A percentile compares a stretch with the other conserved stretches of the same genome.
phyloP scores from a whole-genome alignment of 164 flowering plant species.

The Vitis rotundifolia region DNA sequence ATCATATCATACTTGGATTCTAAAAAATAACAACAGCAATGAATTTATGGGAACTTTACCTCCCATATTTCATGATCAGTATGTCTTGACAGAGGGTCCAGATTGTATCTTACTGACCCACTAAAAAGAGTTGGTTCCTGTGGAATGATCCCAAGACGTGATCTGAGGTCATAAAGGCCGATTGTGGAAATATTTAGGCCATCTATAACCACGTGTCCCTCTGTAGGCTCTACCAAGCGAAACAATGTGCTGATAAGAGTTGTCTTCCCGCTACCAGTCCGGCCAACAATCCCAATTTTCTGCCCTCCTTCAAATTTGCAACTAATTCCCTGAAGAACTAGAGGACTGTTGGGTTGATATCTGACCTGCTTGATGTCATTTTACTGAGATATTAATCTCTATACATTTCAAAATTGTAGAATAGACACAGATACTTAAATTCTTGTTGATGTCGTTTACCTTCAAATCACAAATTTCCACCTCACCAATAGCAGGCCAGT shows the following conservation, averaged over 20 bases:
- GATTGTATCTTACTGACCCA: constrained; percentile 65
- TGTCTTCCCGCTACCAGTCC: constrained; percentile 86
- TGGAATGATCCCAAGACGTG: constrained; percentile 66
- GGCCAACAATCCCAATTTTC: constrained; percentile 80
- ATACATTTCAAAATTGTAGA: too few species aligned
- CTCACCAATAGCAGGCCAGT: constrained; percentile 64
- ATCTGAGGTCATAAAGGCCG: constrained; percentile 77
- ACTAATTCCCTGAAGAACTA: constrained; percentile 71
- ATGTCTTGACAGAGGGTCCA: constrained; percentile 60
- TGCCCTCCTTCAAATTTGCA: constrained; percentile 67
- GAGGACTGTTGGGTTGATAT: constrained; percentile 59
- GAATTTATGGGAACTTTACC: constrained; percentile 27
- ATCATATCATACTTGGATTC: too few species aligned
- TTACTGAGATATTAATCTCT: not conserved
- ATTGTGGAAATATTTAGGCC: constrained; percentile 56
- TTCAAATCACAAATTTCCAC: constrained; percentile 54
- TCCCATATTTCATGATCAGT: constrained; percentile 68
- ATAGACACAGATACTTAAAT: too few species aligned
- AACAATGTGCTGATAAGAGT: constrained; percentile 68
- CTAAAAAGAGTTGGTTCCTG: constrained; percentile 73
- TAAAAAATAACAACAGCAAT: too few species aligned
- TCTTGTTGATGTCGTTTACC: constrained; percentile 24
- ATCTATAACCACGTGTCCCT: constrained; percentile 58
- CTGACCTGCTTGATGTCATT: constrained; percentile 49
- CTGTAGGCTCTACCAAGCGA: constrained; percentile 67